A percentile compares a stretch with the other conserved stretches of the same genome.
phyloP scores from a whole-genome alignment of 2,329 filamentous ascomycete species.

The Microcera coccophila region DNA sequence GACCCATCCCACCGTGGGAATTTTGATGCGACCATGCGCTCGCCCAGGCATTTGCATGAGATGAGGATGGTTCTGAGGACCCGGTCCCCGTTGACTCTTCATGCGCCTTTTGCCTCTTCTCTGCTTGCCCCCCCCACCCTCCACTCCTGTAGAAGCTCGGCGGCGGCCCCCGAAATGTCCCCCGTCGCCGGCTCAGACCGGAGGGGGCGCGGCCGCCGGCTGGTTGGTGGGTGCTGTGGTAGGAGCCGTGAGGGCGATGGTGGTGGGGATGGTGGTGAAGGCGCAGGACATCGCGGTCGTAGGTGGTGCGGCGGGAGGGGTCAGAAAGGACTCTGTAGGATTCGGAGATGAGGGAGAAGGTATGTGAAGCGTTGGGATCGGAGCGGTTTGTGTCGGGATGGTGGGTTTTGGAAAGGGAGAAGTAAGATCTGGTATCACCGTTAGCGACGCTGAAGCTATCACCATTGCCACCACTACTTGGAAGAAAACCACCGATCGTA shows the following conservation, averaged over 20 bases:
- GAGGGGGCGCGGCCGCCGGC: conserved; percentile 74
- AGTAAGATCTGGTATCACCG: conserved; percentile 61
- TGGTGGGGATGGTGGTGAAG: conserved; percentile 34
- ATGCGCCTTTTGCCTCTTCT: conserved; percentile 55
- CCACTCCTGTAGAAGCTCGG: conserved; percentile 83
- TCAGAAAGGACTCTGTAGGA: conserved; percentile 76
- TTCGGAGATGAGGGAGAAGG: conserved; percentile 79
- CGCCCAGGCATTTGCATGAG: conserved; percentile 21
- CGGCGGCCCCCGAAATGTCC: conserved; percentile 78
- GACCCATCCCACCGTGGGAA: conserved; percentile 51
- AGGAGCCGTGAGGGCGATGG: conserved; percentile 42
- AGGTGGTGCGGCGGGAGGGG: conserved; percentile 68
- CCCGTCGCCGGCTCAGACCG: conserved; percentile 72
- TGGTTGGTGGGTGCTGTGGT: conserved; percentile 56
- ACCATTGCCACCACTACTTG: background rate
- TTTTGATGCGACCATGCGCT: conserved; percentile 16
- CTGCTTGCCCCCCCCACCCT: conserved; percentile 66
- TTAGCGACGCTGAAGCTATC: background rate
- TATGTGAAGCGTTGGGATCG: conserved; percentile 66
- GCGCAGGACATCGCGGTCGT: conserved; percentile 68
- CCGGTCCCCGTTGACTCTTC: conserved; percentile 37
- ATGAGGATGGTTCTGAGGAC: conserved; percentile 4
- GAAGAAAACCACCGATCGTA: background rate
- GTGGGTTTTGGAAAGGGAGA: conserved; percentile 82
- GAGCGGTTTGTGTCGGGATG: conserved; percentile 87